Percentiles rank a stretch among this genome's conserved stretches.
Evolutionary conservation across 2,329 filamentous ascomycete species (phyloP).

Genomic region (Penicillium occitanis): DNA sequence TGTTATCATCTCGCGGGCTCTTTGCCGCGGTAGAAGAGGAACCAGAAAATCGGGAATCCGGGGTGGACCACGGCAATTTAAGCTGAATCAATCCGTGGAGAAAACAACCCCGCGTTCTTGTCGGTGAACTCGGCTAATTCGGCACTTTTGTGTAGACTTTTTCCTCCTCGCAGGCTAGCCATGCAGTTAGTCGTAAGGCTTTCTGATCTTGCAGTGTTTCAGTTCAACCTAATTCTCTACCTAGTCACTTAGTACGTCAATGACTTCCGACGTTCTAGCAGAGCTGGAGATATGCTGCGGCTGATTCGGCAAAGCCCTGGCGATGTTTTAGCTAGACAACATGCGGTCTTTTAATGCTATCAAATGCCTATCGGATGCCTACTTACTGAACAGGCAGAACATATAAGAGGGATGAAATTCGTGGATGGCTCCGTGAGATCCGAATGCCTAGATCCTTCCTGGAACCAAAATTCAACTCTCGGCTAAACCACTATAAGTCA

Average conservation of each 20-base stretch:
- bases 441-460: neutral
- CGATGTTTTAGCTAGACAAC: neutral
- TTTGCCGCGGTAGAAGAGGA: neutral
- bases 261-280: neutral
- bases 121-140: neutral
- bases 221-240: neutral
- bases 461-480: neutral
- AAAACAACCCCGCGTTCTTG: neutral
- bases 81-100: neutral
- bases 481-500: neutral
- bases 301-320: neutral
- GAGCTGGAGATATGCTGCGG: neutral
- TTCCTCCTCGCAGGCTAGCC: neutral
- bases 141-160: neutral
- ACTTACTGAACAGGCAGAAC: neutral
- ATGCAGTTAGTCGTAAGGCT: too few relatives aligned
- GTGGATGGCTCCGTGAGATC: neutral
- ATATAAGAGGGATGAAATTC: neutral
- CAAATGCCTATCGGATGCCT: neutral
- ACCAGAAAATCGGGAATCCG: neutral
- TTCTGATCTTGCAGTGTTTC: neutral
- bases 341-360: neutral
- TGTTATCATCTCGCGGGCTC: neutral
- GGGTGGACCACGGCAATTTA: neutral
- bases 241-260: too few relatives aligned